Percentiles rank a stretch among this genome's conserved stretches.
These are phyloP conservation scores for Suhomyces sp. DNA, from an alignment of 805 yeast genomes.

Conservation along the genomic window DNA sequence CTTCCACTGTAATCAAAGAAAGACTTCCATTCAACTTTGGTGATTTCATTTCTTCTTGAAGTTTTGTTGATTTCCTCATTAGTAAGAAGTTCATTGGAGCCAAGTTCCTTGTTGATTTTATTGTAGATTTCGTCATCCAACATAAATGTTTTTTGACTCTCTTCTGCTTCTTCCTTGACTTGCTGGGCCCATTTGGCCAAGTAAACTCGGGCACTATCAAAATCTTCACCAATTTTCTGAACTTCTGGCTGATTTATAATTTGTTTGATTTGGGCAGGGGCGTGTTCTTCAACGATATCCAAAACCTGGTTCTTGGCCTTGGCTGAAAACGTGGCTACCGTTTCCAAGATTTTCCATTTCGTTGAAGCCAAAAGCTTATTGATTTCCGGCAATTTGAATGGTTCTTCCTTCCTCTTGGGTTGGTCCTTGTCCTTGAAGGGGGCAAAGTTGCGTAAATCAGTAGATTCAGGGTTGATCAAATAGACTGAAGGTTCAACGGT, in stretches of 20 bases:
- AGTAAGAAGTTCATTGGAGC: conserved; percentile 54
- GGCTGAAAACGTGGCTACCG: conserved; percentile 74
- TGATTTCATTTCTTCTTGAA: conserved; percentile 67
- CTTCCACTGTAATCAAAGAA: conserved; percentile 81
- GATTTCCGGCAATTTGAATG: conserved; percentile 35
- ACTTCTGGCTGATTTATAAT: conserved; percentile 78
- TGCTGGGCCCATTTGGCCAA: conserved; percentile 96
- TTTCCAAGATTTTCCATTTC: conserved; percentile 83
- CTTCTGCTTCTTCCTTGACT: conserved; percentile 85
- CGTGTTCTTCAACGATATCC: conserved; percentile 60
- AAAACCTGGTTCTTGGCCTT: conserved; percentile 52
- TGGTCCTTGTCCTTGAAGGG: conserved; percentile 24
- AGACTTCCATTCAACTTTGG: conserved; percentile 75
- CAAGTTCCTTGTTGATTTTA: conserved; percentile 59
- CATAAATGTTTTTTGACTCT: conserved; percentile 51
- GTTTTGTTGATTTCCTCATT: conserved; percentile 59
- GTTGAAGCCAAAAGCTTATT: conserved; percentile 60
- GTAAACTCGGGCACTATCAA: conserved; percentile 88
- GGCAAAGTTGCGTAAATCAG: conserved; percentile 59
- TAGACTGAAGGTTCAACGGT: conserved; percentile 69
- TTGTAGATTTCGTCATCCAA: conserved; percentile 61
- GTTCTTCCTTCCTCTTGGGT: conserved; percentile 11
- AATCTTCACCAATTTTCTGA: conserved; percentile 77
- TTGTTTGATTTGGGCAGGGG: conserved; percentile 59
- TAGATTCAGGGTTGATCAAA: conserved; percentile 74